Conservation (phyloP, 441 rosid genomes). For the Euphorbia schlechtendalii region DNA sequence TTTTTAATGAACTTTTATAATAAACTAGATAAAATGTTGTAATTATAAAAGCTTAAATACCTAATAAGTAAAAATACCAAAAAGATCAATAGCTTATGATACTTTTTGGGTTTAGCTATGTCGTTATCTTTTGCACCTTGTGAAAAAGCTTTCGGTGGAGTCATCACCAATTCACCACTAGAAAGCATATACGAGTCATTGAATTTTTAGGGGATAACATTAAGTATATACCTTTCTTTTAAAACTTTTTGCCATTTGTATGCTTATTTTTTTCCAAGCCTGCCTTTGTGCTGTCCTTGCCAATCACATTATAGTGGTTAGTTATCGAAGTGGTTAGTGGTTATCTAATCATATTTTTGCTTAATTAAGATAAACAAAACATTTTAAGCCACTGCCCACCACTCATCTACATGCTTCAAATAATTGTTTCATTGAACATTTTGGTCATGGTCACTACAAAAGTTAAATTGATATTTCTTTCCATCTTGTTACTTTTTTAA, state of each 20-base stretch:
- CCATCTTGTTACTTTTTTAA: neutral
- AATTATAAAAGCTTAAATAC: no score
- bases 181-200: neutral
- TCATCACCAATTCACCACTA: constrained; percentile 17
- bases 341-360: neutral
- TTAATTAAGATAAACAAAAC: neutral
- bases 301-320: neutral
- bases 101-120: neutral
- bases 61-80: no score
- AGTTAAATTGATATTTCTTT: neutral
- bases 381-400: neutral
- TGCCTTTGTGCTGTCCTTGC: neutral
- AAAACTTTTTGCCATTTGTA: neutral
- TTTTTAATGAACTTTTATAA: neutral
- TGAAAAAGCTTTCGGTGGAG: constrained; percentile 20
- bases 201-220: neutral
- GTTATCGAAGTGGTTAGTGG: neutral
- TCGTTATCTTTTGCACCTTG: neutral
- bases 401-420: neutral
- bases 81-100: neutral
- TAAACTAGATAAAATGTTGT: neutral
- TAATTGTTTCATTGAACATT: neutral
- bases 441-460: neutral
- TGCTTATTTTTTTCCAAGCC: constrained; percentile 11
- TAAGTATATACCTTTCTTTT: neutral